Conservation (phyloP, 345 rosid genomes). For the Raphanus raphanistrum region DNA sequence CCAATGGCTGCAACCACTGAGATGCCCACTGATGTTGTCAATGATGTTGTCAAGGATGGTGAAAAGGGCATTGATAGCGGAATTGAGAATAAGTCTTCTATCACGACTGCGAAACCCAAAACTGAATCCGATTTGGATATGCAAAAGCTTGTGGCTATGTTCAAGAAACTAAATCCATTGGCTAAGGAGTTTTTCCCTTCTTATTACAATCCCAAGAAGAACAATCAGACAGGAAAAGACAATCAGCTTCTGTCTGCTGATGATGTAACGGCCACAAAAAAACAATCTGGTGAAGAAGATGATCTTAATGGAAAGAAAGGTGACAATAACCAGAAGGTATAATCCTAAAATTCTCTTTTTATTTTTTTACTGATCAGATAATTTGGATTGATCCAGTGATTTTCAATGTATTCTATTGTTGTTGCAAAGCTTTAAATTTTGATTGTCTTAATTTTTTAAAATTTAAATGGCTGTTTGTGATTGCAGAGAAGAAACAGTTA, state of each 20-base stretch:
- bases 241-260: slow-evolving; percentile 36
- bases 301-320: slow-evolving; percentile 35
- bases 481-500: slow-evolving; percentile 61
- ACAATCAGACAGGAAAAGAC: slow-evolving; percentile 33
- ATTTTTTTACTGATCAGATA: neutral
- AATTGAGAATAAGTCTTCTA: slow-evolving; percentile 33
- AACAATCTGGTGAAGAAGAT: slow-evolving; percentile 35
- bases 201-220: slow-evolving; percentile 41
- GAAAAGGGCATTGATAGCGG: slow-evolving; percentile 11
- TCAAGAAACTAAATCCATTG: slow-evolving; percentile 81
- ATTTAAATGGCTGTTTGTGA: neutral
- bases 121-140: slow-evolving; percentile 57
- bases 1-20: slow-evolving; percentile 78
- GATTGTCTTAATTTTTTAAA: neutral
- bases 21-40: slow-evolving; percentile 38
- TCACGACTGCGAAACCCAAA: slow-evolving; percentile 36
- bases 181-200: slow-evolving; percentile 89
- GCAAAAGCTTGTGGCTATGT: slow-evolving; percentile 71
- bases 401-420: neutral
- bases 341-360: neutral
- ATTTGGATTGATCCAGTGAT: neutral
- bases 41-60: slow-evolving; percentile 41
- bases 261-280: slow-evolving; percentile 37
- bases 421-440: neutral
- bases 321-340: slow-evolving; percentile 32